Conservation (phyloP, 306 rosid species). For the Ammopiptanthus mongolicus region DNA sequence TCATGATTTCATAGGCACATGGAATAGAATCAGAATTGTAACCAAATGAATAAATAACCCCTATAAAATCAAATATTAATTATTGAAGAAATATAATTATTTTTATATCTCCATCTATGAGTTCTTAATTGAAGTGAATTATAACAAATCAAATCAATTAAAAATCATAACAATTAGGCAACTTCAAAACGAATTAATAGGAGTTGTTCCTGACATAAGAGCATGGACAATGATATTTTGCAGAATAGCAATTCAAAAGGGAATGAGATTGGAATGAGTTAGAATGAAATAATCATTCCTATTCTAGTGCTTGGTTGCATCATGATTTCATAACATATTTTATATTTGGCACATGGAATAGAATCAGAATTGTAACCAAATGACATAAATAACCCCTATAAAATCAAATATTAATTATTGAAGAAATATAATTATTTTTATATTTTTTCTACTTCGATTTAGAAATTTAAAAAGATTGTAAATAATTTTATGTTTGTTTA, state of each 20-base stretch:
- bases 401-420: background rate
- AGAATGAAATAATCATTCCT: background rate
- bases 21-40: background rate
- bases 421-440: background rate
- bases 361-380: background rate
- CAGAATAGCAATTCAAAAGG: background rate
- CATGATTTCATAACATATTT: background rate
- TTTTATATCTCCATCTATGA: background rate
- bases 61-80: background rate
- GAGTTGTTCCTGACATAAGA: background rate
- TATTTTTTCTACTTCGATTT: background rate
- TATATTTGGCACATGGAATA: background rate
- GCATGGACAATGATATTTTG: background rate
- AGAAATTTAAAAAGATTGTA: background rate
- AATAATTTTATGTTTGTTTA: background rate
- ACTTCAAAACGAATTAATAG: background rate
- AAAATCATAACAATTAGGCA: background rate
- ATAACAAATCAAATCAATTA: background rate
- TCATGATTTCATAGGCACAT: background rate
- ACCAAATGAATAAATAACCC: background rate
- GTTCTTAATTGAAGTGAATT: constrained; percentile 3
- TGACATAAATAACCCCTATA: background rate
- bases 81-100: background rate
- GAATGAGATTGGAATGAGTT: background rate
- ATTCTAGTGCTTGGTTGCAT: background rate